Evolutionary conservation across 257 asterid species (phyloP).

Genomic region (Solanum arcanum): DNA sequence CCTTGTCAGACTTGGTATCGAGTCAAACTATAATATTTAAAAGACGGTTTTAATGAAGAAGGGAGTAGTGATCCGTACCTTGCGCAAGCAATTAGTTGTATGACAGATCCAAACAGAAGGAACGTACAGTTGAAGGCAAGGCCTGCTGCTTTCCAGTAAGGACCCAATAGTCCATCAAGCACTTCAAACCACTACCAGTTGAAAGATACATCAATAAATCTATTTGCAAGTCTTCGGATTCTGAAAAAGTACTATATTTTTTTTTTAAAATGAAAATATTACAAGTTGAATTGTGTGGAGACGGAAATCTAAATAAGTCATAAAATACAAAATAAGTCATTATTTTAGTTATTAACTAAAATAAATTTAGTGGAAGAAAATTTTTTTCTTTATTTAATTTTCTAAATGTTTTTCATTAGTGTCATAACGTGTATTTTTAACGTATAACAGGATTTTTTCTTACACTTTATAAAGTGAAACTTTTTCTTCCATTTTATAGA

Average conservation of each 20-base stretch:
- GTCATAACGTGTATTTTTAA: no score
- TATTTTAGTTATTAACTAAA: no score
- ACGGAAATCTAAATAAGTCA: no score
- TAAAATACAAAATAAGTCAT: no score
- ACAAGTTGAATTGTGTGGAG: not conserved
- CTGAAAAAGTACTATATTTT: not conserved
- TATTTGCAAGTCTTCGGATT: not conserved
- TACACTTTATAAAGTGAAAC: no score
- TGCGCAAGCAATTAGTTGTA: conserved; percentile 94
- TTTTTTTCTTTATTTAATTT: fast-evolving
- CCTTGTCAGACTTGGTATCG: no score
- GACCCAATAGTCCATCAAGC: conserved; percentile 86
- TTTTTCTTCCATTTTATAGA: no score
- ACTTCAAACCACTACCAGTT: conserved; percentile 90
- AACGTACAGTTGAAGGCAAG: conserved; percentile 95
- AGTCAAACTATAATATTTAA: not conserved
- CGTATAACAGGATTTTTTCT: no score
- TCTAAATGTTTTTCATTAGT: no score
- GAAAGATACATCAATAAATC: not conserved
- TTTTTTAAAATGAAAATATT: not conserved
- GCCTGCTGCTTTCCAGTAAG: conserved; percentile 91
- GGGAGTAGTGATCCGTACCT: conserved; percentile 29
- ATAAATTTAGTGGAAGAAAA: no score
- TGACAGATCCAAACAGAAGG: conserved; percentile 90
- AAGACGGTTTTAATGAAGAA: not conserved